Conservation (phyloP, 768 basidiomycete genomes). For the Dentipellis fragilis region DNA sequence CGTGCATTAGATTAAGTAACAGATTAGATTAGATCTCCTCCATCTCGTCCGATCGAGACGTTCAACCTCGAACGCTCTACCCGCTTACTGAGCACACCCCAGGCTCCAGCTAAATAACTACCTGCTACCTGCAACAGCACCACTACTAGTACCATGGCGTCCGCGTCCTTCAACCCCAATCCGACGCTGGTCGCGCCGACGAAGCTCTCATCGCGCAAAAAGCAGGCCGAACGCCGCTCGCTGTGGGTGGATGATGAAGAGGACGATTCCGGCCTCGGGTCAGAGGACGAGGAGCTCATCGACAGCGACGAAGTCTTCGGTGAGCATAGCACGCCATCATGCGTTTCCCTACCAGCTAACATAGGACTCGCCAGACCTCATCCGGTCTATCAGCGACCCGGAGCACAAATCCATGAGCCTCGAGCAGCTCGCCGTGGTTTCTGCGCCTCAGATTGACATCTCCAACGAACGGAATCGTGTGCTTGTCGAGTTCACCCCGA, state of each 20-base stretch:
- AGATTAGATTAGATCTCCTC: neutral
- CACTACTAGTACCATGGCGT: slow-evolving; percentile 23
- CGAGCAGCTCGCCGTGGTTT: slow-evolving; percentile 93
- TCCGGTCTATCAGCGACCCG: slow-evolving; percentile 88
- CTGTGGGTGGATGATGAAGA: slow-evolving; percentile 40
- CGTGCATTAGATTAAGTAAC: neutral
- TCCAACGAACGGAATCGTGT: slow-evolving; percentile 48
- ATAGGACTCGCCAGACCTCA: slow-evolving; percentile 54
- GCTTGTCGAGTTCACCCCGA: slow-evolving; percentile 90
- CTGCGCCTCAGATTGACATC: slow-evolving; percentile 70
- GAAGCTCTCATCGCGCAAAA: slow-evolving; percentile 34
- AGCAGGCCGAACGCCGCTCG: slow-evolving; percentile 31
- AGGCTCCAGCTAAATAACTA: neutral
- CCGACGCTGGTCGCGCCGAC: slow-evolving; percentile 65
- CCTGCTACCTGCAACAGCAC: neutral
- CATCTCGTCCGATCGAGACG: too few species aligned
- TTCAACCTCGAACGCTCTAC: neutral
- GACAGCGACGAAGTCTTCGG: slow-evolving; percentile 93
- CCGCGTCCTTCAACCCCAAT: slow-evolving; percentile 80
- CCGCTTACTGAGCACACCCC: neutral
- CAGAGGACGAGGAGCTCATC: slow-evolving; percentile 50
- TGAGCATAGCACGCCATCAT: slow-evolving; percentile 22
- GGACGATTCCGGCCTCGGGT: slow-evolving; percentile 17
- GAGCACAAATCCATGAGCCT: slow-evolving; percentile 87
- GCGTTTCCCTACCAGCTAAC: neutral